Evolutionary conservation across 352 stramenopile species (phyloP).

Genomic region (Thraustochytrium striatum): DNA sequence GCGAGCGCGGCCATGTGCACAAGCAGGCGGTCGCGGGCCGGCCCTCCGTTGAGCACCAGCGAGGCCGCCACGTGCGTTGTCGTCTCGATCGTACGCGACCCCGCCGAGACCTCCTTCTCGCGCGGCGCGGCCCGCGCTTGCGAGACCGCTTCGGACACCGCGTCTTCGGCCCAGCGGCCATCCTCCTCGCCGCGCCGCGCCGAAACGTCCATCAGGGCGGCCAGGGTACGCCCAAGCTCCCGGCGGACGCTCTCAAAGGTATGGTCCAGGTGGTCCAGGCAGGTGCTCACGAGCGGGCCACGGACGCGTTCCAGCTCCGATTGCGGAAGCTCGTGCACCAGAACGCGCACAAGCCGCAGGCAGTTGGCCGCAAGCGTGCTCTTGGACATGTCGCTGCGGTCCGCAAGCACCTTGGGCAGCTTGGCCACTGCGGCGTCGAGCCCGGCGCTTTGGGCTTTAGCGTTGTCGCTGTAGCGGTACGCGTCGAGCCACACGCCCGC

Average conservation of each 20-base stretch:
- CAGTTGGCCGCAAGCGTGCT: background rate
- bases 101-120: constrained; percentile 5
- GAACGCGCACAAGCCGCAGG: constrained; percentile 13
- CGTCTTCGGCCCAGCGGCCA: background rate
- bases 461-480: background rate
- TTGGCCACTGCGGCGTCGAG: background rate
- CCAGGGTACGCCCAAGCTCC: constrained; percentile 7
- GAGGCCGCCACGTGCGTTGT: constrained; percentile 5
- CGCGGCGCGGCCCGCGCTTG: background rate
- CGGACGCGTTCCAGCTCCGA: background rate
- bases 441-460: background rate
- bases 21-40: background rate
- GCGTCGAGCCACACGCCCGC: constrained; percentile 41
- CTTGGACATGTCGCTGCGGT: background rate
- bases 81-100: constrained; percentile 5
- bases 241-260: constrained; percentile 20
- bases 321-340: constrained; percentile 1
- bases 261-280: background rate
- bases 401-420: background rate
- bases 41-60: constrained; percentile 15
- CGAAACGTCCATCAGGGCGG: constrained; percentile 1
- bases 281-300: background rate
- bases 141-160: background rate
- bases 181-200: background rate
- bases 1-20: background rate